Evolutionary conservation across 306 rosid species (phyloP), one percentile per base, ranked within the genome.

Genomic region (Lathyrus oleraceus): DNA sequence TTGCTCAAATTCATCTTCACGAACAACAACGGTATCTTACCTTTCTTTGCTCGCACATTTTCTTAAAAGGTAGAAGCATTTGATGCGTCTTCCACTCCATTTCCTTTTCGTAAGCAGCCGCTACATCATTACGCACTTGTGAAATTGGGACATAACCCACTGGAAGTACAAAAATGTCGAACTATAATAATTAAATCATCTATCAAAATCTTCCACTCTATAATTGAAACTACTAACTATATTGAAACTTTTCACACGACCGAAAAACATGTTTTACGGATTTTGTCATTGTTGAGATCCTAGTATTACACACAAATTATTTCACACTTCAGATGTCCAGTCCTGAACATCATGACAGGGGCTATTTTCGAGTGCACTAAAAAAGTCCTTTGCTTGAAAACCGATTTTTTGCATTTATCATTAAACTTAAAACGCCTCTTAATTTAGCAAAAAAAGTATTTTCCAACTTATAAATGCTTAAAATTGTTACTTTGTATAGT

Each of bases 121-220:
- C 89, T 56, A 83, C 80, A 13, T 91, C 96, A 3, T 72, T 81
- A 35, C 89, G 81, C 43, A 78, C 89, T 74, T 79, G 89, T 30
- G 96, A 88, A 77, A 88, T 1, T 3, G 95, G 95, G 73, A 88
- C 47, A 57, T 53, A n/a, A 78, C 96, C 95, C 96, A 94, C 99
- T 87, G 83, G 56, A 83, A 79, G 28, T 38, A 61, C 70, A 71
- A 67, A 78, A 52, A 32, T 56, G 9, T 70, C 61, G 58, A 60
- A 54, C 74, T 64, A 61, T 56, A 67, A 66, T 44, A 23, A 23
- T 61, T 8, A 59, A 67, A 58, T 16, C 35, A 62, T n/a, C 52
- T 42, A 19, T 8, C 12, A 54, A 42, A 35, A 54, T 69, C 28
- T n/a, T 45, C 40, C 70, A 66, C 65, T 35, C 45, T 30, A 35